These are phyloP conservation scores for Sungouiozyma ichnusensis DNA, from an alignment of 805 yeast genomes.

Conservation along the genomic window DNA sequence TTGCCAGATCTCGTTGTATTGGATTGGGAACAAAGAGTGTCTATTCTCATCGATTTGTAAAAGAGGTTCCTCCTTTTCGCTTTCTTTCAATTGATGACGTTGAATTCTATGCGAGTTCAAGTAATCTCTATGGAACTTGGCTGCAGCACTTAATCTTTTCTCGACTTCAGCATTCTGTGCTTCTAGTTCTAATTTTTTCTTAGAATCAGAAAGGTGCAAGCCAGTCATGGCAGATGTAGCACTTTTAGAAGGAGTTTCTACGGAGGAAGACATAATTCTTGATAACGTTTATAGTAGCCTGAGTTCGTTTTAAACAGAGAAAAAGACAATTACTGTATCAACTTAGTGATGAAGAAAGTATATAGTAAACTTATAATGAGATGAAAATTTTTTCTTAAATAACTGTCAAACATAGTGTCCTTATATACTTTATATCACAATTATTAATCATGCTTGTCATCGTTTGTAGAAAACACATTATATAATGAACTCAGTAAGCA, in stretches of 20 bases:
- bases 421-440: not conserved
- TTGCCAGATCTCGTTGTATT: constrained; percentile 97
- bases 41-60: constrained; percentile 76
- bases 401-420: not conserved
- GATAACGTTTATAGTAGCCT: not conserved
- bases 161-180: constrained; percentile 17
- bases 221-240: constrained; percentile 47
- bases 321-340: too few species aligned
- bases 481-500: too few species aligned
- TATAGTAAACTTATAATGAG: too few species aligned
- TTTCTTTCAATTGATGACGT: constrained; percentile 60
- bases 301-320: not conserved
- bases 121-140: constrained; percentile 42
- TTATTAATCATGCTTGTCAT: not conserved
- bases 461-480: not conserved
- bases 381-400: too few species aligned
- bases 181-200: constrained; percentile 34
- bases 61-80: constrained; percentile 84
- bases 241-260: constrained; percentile 61
- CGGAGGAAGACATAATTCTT: not conserved
- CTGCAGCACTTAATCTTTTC: constrained; percentile 26
- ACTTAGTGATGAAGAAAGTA: too few species aligned
- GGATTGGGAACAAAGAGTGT: constrained; percentile 90
- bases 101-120: constrained; percentile 54
- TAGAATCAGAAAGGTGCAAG: constrained; percentile 38